Evolutionary conservation across 1,284 basidiomycete genomes (phyloP), one percentile per base, ranked within the genome.

Genomic region (Amylostereum areolatum): DNA sequence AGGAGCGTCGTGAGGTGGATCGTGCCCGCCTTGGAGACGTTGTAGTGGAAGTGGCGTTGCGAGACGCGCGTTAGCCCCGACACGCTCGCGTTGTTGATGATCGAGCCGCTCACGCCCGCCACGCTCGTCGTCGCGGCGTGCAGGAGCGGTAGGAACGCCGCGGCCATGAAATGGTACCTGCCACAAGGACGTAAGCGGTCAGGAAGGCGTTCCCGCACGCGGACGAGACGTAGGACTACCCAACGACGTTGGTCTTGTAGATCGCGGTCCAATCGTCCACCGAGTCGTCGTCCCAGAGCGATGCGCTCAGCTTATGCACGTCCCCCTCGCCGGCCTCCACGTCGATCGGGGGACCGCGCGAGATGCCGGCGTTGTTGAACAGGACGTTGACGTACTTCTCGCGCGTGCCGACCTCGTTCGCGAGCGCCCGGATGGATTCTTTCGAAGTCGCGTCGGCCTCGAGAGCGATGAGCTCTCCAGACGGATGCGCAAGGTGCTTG

Each of bases 61-160:
- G 63, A 51, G 9, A 59, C 63, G 33, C 63, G 59, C 5, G 64
- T 68, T 42, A 71, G 64, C 5, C 71, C 70, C 6, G 62, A 65
- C 47, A 72, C 71, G 3, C 62, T 65, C 4, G 68, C 57, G 43
- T 67, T 66, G 52, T 69, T 71, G 57, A 72, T 72, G 28, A 70
- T 61, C 7, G 55, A 56, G 1, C 55, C 61, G 3, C 60, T 63
- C 49, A 64, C 60, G 11, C 56, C 61, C 10, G 57, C 54, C 12
- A 58, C 56, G 1, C 46, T 46, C 41, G 50, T 47, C 8, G 63
- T 60, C 1, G 67, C 63, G 25, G 62, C 63, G n/a, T 60, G 49
- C n/a, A 74, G 65, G 2, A 74, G 62, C 5, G 69, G 68, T 0
- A 72, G 48, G 57, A 72, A 71, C 0, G 67, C 69, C n/a, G 61